phyloP scores from a whole-genome alignment of 176 grass and related monocot species.

The Carex kokanica region DNA sequence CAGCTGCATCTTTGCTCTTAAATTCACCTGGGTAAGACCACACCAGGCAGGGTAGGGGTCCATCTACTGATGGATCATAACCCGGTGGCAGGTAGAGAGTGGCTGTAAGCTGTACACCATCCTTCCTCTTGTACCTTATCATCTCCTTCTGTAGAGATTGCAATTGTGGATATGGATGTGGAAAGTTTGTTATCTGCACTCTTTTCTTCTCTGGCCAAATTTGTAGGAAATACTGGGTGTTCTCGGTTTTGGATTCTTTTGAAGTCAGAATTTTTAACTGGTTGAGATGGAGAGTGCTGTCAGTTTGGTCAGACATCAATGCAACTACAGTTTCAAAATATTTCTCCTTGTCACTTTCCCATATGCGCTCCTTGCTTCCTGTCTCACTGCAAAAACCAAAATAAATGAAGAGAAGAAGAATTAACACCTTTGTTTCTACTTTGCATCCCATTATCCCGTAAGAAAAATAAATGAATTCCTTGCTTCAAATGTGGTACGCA shows the following conservation, averaged over 20 bases:
- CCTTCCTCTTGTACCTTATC: constrained; percentile 91
- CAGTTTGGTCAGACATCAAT: constrained; percentile 88
- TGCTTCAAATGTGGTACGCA: constrained; percentile 17
- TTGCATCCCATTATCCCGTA: neutral
- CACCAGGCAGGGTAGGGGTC: constrained; percentile 83
- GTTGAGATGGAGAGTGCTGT: constrained; percentile 60
- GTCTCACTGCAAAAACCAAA: constrained; percentile 68
- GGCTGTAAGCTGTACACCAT: constrained; percentile 97
- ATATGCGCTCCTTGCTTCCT: constrained; percentile 91
- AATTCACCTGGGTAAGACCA: constrained; percentile 99
- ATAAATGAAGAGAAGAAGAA: constrained; percentile 5
- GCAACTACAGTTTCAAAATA: constrained; percentile 87
- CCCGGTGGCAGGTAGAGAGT: constrained; percentile 87
- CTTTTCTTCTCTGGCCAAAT: constrained; percentile 81
- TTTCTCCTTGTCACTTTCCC: constrained; percentile 97
- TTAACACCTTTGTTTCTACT: constrained; percentile 2
- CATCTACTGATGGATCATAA: constrained; percentile 73
- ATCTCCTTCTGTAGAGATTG: constrained; percentile 90
- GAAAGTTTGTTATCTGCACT: constrained; percentile 97
- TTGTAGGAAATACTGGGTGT: constrained; percentile 90
- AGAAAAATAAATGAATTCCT: neutral
- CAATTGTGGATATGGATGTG: constrained; percentile 93
- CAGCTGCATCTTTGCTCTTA: constrained; percentile 99
- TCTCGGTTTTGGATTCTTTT: constrained; percentile 99
- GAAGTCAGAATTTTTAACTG: constrained; percentile 89